phyloP scores from a whole-genome alignment of 129 eudicot species.

The Kitagawia praeruptora region DNA sequence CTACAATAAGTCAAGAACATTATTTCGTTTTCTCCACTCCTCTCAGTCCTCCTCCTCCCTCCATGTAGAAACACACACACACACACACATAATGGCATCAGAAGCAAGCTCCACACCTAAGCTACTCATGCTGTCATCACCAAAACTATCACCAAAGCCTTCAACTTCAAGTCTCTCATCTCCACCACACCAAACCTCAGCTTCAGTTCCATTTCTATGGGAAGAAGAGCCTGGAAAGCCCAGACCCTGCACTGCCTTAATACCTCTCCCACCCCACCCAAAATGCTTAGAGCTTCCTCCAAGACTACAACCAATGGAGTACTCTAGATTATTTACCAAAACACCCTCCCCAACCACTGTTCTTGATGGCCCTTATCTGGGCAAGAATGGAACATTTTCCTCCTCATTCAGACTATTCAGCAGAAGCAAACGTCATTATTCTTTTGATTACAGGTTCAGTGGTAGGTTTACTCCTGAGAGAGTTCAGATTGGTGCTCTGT shows the following conservation, averaged over 20 bases:
- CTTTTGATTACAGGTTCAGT: constrained; percentile 31
- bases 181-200: constrained; percentile 66
- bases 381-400: constrained; percentile 17
- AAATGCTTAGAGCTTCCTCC: constrained; percentile 56
- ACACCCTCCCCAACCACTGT: constrained; percentile 74
- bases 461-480: constrained; percentile 24
- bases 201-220: constrained; percentile 82
- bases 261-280: constrained; percentile 14
- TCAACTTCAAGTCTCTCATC: constrained; percentile 45
- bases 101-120: constrained; percentile 1
- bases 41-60: not conserved
- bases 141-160: constrained; percentile 24
- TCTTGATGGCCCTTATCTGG: constrained; percentile 55
- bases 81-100: constrained; percentile 1
- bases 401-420: constrained; percentile 41
- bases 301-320: constrained; percentile 10
- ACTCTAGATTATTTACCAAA: constrained; percentile 25
- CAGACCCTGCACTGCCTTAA: constrained; percentile 44
- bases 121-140: constrained; percentile 31
- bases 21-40: not conserved
- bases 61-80: not conserved
- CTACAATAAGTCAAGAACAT: not conserved
- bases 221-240: constrained; percentile 95
- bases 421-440: constrained; percentile 22
- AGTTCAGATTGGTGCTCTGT: constrained; percentile 18